phyloP scores from a whole-genome alignment of 2,329 filamentous ascomycete genomes.

The Pseudogymnoascus sp. region DNA sequence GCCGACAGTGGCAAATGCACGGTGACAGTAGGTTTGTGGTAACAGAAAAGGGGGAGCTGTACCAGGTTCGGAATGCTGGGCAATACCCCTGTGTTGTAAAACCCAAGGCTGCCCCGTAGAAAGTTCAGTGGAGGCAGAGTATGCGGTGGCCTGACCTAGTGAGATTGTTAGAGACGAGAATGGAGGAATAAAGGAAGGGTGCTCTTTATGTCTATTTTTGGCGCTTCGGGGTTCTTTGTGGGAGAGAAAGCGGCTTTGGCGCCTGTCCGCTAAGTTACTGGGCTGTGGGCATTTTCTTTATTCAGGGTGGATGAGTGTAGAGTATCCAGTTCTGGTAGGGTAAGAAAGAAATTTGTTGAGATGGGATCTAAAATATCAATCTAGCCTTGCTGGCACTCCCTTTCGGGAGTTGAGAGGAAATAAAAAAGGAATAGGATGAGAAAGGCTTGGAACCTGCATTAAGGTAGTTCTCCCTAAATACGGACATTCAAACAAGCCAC shows the following conservation, averaged over 20 bases:
- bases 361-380: background rate
- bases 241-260: background rate
- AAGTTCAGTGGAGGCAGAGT: too few relatives aligned
- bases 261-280: background rate
- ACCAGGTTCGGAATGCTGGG: background rate
- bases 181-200: too few relatives aligned
- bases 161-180: background rate
- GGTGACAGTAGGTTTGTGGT: background rate
- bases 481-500: too few relatives aligned
- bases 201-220: background rate
- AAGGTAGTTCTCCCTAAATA: too few relatives aligned
- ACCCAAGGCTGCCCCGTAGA: too few relatives aligned
- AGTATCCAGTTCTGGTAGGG: too few relatives aligned
- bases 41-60: background rate
- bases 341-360: background rate
- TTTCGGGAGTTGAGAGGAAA: background rate
- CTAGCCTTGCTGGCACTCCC: background rate
- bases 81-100: too few relatives aligned
- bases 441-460: too few relatives aligned
- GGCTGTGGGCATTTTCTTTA: background rate
- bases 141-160: too few relatives aligned
- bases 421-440: background rate
- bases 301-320: background rate
- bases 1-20: too few relatives aligned
- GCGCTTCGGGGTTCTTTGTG: background rate